Conservation (phyloP, 768 basidiomycete species). For the Russula compacta region DNA sequence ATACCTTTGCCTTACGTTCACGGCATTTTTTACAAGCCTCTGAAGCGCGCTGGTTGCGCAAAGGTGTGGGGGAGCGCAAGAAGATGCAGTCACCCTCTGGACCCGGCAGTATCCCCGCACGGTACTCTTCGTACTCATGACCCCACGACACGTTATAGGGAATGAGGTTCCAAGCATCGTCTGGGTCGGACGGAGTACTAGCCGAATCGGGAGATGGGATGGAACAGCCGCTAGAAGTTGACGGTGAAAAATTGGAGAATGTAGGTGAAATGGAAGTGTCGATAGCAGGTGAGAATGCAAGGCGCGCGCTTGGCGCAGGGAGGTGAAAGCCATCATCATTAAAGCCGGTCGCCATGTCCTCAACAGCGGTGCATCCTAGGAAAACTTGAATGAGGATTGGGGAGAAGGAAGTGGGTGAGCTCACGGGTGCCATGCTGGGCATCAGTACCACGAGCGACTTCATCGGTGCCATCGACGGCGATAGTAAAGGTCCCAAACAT, state of each 20-base stretch:
- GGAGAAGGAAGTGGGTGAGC: background rate
- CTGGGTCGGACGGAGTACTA: conserved; percentile 13
- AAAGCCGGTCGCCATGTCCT: conserved; percentile 7
- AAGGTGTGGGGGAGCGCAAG: conserved; percentile 32
- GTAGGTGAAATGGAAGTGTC: conserved; percentile 19
- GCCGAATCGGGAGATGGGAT: conserved; percentile 13
- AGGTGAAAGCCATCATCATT: conserved; percentile 7
- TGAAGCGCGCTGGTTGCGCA: conserved; percentile 30
- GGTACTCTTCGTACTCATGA: conserved; percentile 27
- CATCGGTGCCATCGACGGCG: conserved; percentile 1
- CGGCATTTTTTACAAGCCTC: conserved; percentile 33
- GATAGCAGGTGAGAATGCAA: conserved; percentile 7
- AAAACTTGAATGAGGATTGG: background rate
- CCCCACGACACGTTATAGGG: conserved; percentile 35
- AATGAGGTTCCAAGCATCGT: conserved; percentile 31
- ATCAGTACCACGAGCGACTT: conserved; percentile 6
- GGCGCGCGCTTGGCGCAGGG: conserved; percentile 11
- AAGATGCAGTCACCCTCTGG: conserved; percentile 32
- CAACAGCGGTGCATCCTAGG: background rate
- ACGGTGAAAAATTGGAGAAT: conserved; percentile 16
- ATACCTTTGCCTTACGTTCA: conserved; percentile 34
- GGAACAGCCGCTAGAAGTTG: conserved; percentile 16
- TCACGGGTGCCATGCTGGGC: conserved; percentile 1
- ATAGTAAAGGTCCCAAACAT: conserved; percentile 16
- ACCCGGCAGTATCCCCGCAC: conserved; percentile 29